Percentiles rank a stretch among this genome's conserved stretches.
These are phyloP conservation scores for Huiozyma naganishii DNA, from an alignment of 805 yeast genomes.

Conservation along the genomic window DNA sequence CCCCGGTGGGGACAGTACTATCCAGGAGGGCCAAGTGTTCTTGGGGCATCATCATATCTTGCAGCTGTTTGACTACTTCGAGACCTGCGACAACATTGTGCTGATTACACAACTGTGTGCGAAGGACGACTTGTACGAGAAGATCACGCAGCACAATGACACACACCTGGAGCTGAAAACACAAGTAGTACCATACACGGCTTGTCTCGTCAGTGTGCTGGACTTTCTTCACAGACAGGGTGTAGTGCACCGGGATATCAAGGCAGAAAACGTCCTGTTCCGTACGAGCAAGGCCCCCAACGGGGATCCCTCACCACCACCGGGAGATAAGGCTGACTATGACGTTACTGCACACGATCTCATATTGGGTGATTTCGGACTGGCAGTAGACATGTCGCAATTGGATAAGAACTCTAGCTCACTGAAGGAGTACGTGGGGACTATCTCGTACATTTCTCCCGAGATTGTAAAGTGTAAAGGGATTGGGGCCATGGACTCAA, in stretches of 20 bases:
- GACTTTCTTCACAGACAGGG: slow-evolving; percentile 47
- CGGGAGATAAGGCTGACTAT: slow-evolving; percentile 4
- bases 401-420: slow-evolving; percentile 8
- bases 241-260: slow-evolving; percentile 61
- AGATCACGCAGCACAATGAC: slow-evolving; percentile 32
- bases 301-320: slow-evolving; percentile 13
- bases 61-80: slow-evolving; percentile 58
- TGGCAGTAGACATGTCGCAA: slow-evolving; percentile 37
- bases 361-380: slow-evolving; percentile 41
- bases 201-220: slow-evolving; percentile 43
- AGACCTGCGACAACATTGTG: slow-evolving; percentile 45
- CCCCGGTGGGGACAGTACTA: background rate
- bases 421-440: slow-evolving; percentile 47
- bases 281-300: slow-evolving; percentile 11
- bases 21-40: slow-evolving; percentile 8
- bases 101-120: slow-evolving; percentile 57
- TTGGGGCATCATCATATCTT: slow-evolving; percentile 40
- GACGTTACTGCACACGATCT: slow-evolving; percentile 26
- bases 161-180: slow-evolving; percentile 35
- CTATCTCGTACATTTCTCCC: slow-evolving; percentile 69
- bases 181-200: slow-evolving; percentile 41
- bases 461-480: slow-evolving; percentile 40
- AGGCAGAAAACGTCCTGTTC: slow-evolving; percentile 61
- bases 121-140: slow-evolving; percentile 60
- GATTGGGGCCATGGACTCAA: slow-evolving; percentile 14